Evolutionary conservation across 2,329 filamentous ascomycete species (phyloP), one percentile per base, ranked within the genome.

Genomic region (Sclerotinia minor): DNA sequence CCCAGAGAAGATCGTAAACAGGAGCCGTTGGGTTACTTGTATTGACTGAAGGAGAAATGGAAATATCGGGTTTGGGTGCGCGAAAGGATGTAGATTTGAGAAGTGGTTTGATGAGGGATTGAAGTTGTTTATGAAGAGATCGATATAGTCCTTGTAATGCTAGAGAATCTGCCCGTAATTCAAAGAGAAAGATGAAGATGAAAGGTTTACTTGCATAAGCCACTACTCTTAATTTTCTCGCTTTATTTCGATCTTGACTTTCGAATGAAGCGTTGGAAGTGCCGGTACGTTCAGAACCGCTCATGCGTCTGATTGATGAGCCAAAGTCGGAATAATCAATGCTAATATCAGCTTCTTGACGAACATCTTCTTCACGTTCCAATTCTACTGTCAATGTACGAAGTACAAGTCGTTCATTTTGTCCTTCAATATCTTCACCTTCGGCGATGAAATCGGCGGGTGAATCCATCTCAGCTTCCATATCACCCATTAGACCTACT

Each of bases 201-300:
- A 94, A 94, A 0, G 92, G 92, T 32, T 84, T 85, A 76, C 88
- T 87, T 57, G 89, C 85, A 75, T 93, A 94, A 61, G 93, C 84
- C 8, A 93, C 84, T 1, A 92, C 88, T 0, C 89, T 85, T 53
- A 93, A 77, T 72, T 84, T 86, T 68, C 82, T 81, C 2, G 81
- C 79, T 73, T 85, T 85, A 75, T 83, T 85, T 68, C 80, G 78
- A 71, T 86, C 83, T 71, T 84, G 84, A 69, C 77, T 80, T 71
- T 81, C 78, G 68, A 81, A 81, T 17, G 72, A 74, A 26, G 52
- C 41, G 32, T 70, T 70, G 21, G 72, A 75, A 35, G 70, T 70
- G 13, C 60, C 69, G 29, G 70, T 76, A 38, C 68, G 73, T 61
- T 75, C 72, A 15, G 73, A 76, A 19, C 67, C 69, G 19, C 63